Percentiles rank a stretch among this genome's conserved stretches.
Evolutionary conservation across 768 basidiomycete genomes (phyloP).

Genomic region (Lentinula sp.): DNA sequence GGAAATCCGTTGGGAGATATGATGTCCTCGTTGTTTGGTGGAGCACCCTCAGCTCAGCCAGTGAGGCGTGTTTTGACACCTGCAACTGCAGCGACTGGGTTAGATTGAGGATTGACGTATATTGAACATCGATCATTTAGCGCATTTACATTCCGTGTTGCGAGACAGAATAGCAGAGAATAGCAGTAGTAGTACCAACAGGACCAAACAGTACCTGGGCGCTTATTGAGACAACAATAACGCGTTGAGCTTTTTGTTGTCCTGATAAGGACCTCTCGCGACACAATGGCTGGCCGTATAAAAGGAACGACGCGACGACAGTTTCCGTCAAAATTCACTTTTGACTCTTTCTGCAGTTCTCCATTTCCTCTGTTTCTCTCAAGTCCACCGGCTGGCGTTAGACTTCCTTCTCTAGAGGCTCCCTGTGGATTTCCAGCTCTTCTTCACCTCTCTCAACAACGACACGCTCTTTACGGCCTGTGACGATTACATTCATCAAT

Average conservation of each 20-base stretch:
- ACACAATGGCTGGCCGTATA: background rate
- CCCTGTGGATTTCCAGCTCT: background rate
- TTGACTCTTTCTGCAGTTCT: background rate
- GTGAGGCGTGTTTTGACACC: slow-evolving; percentile 43
- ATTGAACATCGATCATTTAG: background rate
- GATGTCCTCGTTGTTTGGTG: slow-evolving; percentile 85
- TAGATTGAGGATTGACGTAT: slow-evolving; percentile 28
- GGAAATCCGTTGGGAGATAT: slow-evolving; percentile 85
- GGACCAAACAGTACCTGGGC: background rate
- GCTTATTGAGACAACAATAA: background rate
- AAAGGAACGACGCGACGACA: background rate
- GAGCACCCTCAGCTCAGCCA: slow-evolving; percentile 36
- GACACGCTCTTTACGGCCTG: background rate
- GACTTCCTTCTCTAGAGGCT: background rate
- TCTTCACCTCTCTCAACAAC: background rate
- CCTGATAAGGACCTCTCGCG: background rate
- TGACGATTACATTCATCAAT: background rate
- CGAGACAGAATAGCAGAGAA: background rate
- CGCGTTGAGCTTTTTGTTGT: background rate
- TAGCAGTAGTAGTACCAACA: background rate
- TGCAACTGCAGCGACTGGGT: slow-evolving; percentile 29
- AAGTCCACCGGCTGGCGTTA: slow-evolving; percentile 3
- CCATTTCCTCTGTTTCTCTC: background rate
- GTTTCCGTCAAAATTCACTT: background rate
- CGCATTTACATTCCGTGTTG: background rate